These are phyloP conservation scores for Didymosphaeria variabile DNA, from an alignment of 2,329 filamentous ascomycete species.

Conservation along the genomic window DNA sequence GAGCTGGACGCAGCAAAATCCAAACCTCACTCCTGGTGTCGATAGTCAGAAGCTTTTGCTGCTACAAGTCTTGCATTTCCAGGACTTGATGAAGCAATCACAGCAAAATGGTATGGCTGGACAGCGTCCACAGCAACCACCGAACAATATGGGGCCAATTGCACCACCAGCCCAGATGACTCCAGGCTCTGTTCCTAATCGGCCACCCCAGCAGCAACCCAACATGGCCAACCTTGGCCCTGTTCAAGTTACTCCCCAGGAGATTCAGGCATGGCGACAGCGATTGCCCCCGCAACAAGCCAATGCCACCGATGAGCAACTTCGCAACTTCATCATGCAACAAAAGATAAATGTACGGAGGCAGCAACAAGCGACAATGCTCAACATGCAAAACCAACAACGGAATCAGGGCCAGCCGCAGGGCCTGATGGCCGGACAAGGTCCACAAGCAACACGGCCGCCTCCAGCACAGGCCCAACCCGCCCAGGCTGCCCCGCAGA, in stretches of 20 bases:
- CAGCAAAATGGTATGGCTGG: constrained; percentile 31
- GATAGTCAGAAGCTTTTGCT: constrained; percentile 44
- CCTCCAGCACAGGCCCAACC: constrained; percentile 33
- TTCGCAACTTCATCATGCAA: constrained; percentile 36
- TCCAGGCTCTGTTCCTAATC: constrained; percentile 35
- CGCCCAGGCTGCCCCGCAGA: constrained; percentile 32
- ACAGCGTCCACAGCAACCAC: constrained; percentile 32
- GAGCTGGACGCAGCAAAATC: constrained; percentile 60
- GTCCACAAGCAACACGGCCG: constrained; percentile 32
- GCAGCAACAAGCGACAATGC: constrained; percentile 28
- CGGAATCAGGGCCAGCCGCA: constrained; percentile 42
- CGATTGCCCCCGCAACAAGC: constrained; percentile 40
- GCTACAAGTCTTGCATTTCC: constrained; percentile 55
- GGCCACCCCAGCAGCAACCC: constrained; percentile 39
- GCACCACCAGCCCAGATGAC: constrained; percentile 54
- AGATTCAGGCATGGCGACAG: constrained; percentile 51
- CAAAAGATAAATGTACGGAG: constrained; percentile 33
- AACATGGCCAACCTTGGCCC: constrained; percentile 37
- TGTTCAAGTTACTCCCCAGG: constrained; percentile 49
- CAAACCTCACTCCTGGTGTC: constrained; percentile 35
- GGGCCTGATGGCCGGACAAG: constrained; percentile 31
- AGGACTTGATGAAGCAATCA: constrained; percentile 47
- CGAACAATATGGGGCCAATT: constrained; percentile 30
- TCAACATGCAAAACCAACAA: constrained; percentile 32
- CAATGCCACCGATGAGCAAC: constrained; percentile 38